Evolutionary conservation across 352 stramenopile species (phyloP), one percentile per base, ranked within the genome.

Genomic region (Phytophthora ramorum): DNA sequence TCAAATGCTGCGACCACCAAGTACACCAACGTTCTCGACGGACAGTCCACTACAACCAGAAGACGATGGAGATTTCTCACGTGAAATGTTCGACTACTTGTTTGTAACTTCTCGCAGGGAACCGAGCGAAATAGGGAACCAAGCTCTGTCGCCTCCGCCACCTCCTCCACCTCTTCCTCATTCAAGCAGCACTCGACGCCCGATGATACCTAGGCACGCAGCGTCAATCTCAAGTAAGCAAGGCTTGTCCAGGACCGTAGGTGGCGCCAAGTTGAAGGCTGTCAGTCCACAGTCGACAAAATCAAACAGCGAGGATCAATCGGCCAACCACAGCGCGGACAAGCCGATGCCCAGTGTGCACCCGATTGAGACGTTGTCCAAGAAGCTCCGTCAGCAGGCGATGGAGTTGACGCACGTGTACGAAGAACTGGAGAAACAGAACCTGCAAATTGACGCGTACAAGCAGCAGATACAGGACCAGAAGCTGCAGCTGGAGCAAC

Each of bases 371-470:
- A 83, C 75, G 3, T 57, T 94, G 8, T 78, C 85, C 7, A 91
- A 90, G 65, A 94, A 93, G 58, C 69, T 94, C 30, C 71, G 86
- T 0, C 74, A 87, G 22, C 86, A 94, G 41, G 86, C 84, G 9
- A 68, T 71, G 48, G 86, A 94, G 63, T 76, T 94, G 46, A 92
- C 81, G 0, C 58, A 77, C 3, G 72, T 92, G 53, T 91, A 94
- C 50, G 84, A 94, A 55, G 63, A 89, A 47, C 71, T 94, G 14
- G 84, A 85, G 55, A 72, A 76, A 22, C 88, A 91, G 53, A 78
- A 79, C 16, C 43, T 80, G 4, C 47, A 73, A 17, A 66, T 94
- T 10, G 54, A 78, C 4, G 55, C 55, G 0, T 74, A 81, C 12
- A 75, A 80, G 24, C 41, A 48, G 20, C 64, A 89, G 30, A 49